Evolutionary conservation across 768 basidiomycete species (phyloP).

Genomic region (Crassisporium funariophilum): DNA sequence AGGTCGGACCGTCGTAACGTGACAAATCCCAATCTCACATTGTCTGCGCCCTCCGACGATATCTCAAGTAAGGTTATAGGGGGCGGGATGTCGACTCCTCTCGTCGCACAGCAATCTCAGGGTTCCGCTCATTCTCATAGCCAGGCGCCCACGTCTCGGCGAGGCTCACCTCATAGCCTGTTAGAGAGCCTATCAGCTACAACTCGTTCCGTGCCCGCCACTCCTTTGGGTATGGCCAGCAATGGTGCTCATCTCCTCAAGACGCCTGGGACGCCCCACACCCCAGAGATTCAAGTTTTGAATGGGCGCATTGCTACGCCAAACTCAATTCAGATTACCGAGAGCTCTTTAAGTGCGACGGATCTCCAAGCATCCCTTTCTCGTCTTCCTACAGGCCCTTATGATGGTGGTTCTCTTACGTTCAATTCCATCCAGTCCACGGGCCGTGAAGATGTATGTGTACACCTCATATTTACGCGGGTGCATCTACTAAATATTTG

Average conservation of each 20-base stretch:
- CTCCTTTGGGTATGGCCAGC: slow-evolving; percentile 65
- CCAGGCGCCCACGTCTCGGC: slow-evolving; percentile 60
- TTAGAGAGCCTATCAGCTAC: slow-evolving; percentile 61
- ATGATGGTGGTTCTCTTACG: slow-evolving; percentile 53
- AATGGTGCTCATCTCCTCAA: slow-evolving; percentile 56
- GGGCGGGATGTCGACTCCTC: slow-evolving; percentile 62
- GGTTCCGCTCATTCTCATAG: slow-evolving; percentile 36
- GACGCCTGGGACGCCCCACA: slow-evolving; percentile 69
- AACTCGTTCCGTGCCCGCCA: slow-evolving; percentile 83
- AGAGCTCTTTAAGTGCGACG: slow-evolving; percentile 47
- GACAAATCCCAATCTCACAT: slow-evolving; percentile 71
- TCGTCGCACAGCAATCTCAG: slow-evolving; percentile 63
- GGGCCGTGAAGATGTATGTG: slow-evolving; percentile 59
- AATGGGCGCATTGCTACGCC: slow-evolving; percentile 64
- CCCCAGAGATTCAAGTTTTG: slow-evolving; percentile 58
- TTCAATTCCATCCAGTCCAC: slow-evolving; percentile 55
- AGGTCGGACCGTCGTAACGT: slow-evolving; percentile 70
- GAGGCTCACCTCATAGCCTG: slow-evolving; percentile 71
- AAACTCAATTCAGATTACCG: slow-evolving; percentile 49
- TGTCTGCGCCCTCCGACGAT: slow-evolving; percentile 60
- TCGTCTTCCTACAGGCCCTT: slow-evolving; percentile 60
- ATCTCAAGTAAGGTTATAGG: slow-evolving; percentile 41
- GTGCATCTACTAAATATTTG: slow-evolving; percentile 25
- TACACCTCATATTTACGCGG: slow-evolving; percentile 5
- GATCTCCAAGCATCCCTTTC: slow-evolving; percentile 78